A percentile compares a stretch with the other conserved stretches of the same genome.
phyloP scores from a whole-genome alignment of 1,284 basidiomycete genomes.

The Exobasidium rhododendri region DNA sequence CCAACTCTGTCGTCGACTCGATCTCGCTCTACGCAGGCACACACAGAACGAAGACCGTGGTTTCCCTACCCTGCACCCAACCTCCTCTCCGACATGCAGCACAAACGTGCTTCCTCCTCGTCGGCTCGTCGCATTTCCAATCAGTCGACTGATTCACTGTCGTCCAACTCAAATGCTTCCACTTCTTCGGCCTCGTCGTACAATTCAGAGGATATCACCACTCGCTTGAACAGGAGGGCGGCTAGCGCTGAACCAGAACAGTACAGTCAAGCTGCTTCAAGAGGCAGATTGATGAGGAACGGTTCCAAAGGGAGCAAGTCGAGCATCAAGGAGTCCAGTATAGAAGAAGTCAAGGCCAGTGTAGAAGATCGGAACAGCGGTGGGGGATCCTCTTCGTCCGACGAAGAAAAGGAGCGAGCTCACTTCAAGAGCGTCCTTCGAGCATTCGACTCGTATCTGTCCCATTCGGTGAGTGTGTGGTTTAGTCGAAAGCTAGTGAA shows the following conservation, averaged over 20 bases:
- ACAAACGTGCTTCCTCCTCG: neutral
- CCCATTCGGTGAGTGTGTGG: slow-evolving; percentile 31
- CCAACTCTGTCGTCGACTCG: slow-evolving; percentile 1
- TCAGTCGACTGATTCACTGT: slow-evolving; percentile 5
- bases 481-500: no score
- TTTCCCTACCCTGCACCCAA: slow-evolving; percentile 11
- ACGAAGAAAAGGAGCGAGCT: slow-evolving; percentile 27
- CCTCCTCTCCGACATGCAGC: neutral
- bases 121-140: neutral
- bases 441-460: slow-evolving; percentile 48
- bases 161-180: slow-evolving; percentile 8
- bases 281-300: slow-evolving; percentile 6
- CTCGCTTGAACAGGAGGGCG: neutral
- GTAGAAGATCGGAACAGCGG: neutral
- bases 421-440: slow-evolving; percentile 47
- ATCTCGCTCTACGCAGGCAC: neutral
- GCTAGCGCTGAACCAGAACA: slow-evolving; percentile 9
- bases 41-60: slow-evolving; percentile 11
- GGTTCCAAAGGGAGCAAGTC: neutral
- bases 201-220: slow-evolving; percentile 2
- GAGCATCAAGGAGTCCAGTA: neutral
- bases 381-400: neutral
- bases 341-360: neutral
- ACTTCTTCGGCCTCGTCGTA: slow-evolving; percentile 11
- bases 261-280: slow-evolving; percentile 1